Evolutionary conservation across 208 protist genomes (phyloP).

Genomic region (Crithidia expoeki): DNA sequence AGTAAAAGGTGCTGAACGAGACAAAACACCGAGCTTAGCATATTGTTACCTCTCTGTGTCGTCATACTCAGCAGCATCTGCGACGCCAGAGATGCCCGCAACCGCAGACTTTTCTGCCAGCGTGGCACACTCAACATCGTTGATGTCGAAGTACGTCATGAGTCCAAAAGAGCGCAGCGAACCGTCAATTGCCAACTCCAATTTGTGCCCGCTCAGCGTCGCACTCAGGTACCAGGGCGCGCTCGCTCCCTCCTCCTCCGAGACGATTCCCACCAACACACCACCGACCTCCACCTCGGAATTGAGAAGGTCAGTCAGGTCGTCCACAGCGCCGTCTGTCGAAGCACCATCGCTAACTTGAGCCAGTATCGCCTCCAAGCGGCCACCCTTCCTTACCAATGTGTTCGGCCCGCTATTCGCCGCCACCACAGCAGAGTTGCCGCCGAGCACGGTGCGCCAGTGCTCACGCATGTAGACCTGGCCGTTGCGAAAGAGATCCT

Average conservation of each 20-base stretch:
- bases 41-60: constrained; percentile 9
- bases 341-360: constrained; percentile 23
- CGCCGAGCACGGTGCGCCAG: constrained; percentile 65
- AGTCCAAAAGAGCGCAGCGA: constrained; percentile 82
- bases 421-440: constrained; percentile 27
- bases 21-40: neutral
- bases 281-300: constrained; percentile 63
- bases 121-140: constrained; percentile 21
- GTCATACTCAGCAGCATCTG: constrained; percentile 10
- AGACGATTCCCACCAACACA: constrained; percentile 60
- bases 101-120: neutral
- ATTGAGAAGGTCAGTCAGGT: constrained; percentile 39
- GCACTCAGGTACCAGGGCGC: constrained; percentile 81
- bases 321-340: constrained; percentile 13
- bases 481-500: constrained; percentile 70
- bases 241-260: constrained; percentile 17
- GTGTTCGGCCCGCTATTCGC: constrained; percentile 25
- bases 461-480: constrained; percentile 74
- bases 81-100: neutral
- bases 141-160: constrained; percentile 71
- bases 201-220: constrained; percentile 77
- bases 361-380: constrained; percentile 37
- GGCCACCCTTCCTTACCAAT: constrained; percentile 43
- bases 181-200: constrained; percentile 84
- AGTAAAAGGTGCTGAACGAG: neutral